These are phyloP conservation scores for Umbelopsis sp. DNA, from an alignment of 192 early-diverging fungal genomes.

Conservation along the genomic window DNA sequence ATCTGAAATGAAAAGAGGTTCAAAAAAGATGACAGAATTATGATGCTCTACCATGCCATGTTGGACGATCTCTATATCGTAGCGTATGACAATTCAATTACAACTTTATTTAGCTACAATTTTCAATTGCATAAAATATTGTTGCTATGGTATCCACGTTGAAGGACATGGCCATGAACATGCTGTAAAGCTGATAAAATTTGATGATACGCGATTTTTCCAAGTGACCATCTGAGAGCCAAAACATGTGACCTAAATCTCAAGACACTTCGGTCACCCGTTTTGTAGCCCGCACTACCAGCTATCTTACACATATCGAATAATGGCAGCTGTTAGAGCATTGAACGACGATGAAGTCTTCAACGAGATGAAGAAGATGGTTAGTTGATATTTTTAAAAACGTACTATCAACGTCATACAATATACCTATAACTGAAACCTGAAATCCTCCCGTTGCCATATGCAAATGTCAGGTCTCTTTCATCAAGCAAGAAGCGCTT, in stretches of 20 bases:
- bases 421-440: background rate
- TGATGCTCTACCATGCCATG: no score
- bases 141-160: no score
- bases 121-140: no score
- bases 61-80: no score
- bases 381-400: conserved; percentile 31
- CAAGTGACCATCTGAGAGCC: background rate
- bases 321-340: conserved; percentile 42
- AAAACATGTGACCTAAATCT: conserved; percentile 15
- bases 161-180: no score
- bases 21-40: no score
- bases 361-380: conserved; percentile 99
- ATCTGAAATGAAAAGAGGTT: no score
- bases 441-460: conserved; percentile 14
- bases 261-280: background rate
- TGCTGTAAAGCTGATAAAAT: no score
- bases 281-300: background rate
- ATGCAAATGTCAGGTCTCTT: conserved; percentile 69
- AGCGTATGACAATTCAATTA: no score
- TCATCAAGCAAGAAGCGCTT: conserved; percentile 98
- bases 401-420: background rate
- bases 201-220: background rate
- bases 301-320: background rate
- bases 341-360: conserved; percentile 95
- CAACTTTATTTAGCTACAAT: no score